phyloP scores from a whole-genome alignment of 2,329 filamentous ascomycete genomes.

The Catunica adiposa region DNA sequence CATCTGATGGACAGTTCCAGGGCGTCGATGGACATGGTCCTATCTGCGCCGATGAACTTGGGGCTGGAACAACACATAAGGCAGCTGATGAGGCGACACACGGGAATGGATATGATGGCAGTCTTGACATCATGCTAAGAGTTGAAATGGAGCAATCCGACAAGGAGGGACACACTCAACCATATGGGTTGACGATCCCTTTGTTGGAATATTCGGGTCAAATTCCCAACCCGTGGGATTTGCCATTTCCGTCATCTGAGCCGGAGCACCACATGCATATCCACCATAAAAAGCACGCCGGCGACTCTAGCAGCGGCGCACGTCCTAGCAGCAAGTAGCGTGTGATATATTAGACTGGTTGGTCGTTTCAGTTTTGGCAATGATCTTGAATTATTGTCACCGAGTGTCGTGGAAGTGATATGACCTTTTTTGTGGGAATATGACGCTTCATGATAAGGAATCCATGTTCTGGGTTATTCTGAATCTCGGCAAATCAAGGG shows the following conservation, averaged over 20 bases:
- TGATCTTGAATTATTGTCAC: background rate
- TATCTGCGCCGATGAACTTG: slow-evolving; percentile 60
- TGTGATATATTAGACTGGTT: background rate
- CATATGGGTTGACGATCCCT: slow-evolving; percentile 79
- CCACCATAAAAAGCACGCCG: background rate
- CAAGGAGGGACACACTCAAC: slow-evolving; percentile 58
- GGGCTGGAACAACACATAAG: slow-evolving; percentile 61
- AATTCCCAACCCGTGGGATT: slow-evolving; percentile 16
- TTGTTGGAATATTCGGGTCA: slow-evolving; percentile 31
- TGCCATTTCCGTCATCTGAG: slow-evolving; percentile 13
- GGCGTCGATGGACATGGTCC: slow-evolving; percentile 51
- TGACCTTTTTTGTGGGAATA: background rate
- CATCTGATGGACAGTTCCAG: slow-evolving; percentile 19
- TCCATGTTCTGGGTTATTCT: background rate
- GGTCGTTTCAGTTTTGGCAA: background rate
- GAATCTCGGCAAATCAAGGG: background rate
- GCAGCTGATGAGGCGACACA: slow-evolving; percentile 45
- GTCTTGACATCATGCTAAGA: slow-evolving; percentile 68
- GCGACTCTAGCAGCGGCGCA: background rate
- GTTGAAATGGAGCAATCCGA: slow-evolving; percentile 79
- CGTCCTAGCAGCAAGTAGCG: background rate
- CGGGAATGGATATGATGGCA: slow-evolving; percentile 38
- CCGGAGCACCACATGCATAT: background rate
- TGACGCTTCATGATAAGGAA: background rate
- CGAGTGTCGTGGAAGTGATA: background rate